Conservation (phyloP, 768 basidiomycete genomes). For the Roridomyces roridus region DNA sequence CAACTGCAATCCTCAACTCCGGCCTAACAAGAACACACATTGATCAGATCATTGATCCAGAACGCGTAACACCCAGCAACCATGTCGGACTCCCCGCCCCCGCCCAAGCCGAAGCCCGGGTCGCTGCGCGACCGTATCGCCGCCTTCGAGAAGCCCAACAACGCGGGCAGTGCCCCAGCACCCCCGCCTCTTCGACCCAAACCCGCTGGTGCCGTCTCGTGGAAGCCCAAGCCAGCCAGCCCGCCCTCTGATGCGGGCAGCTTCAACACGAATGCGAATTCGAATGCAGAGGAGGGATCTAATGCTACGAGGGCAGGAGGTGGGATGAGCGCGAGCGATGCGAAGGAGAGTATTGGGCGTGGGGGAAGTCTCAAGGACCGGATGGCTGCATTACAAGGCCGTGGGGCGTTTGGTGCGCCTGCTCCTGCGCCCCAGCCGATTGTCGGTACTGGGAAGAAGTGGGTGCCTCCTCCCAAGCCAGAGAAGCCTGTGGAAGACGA, state of each 20-base stretch:
- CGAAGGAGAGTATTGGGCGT: slow-evolving; percentile 83
- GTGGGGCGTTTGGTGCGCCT: slow-evolving; percentile 77
- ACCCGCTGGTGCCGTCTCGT: slow-evolving; percentile 62
- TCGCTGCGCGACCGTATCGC: slow-evolving; percentile 90
- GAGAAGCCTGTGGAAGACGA: slow-evolving; percentile 33
- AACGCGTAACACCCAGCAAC: slow-evolving; percentile 21
- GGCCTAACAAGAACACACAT: too few relatives aligned
- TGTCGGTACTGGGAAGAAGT: slow-evolving; percentile 72
- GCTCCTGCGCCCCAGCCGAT: slow-evolving; percentile 63
- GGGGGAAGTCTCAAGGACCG: slow-evolving; percentile 86
- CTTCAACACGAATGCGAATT: slow-evolving; percentile 18
- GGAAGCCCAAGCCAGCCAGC: slow-evolving; percentile 72
- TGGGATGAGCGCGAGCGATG: slow-evolving; percentile 85
- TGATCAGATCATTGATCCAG: too few relatives aligned
- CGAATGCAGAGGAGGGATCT: slow-evolving; percentile 29
- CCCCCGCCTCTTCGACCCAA: slow-evolving; percentile 67
- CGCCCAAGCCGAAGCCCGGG: slow-evolving; percentile 71
- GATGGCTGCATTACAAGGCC: slow-evolving; percentile 92
- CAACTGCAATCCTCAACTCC: too few relatives aligned
- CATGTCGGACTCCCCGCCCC: slow-evolving; percentile 67
- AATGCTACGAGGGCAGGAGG: slow-evolving; percentile 32
- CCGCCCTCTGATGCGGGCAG: slow-evolving; percentile 46
- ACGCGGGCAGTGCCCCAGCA: slow-evolving; percentile 46
- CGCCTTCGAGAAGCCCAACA: slow-evolving; percentile 78
- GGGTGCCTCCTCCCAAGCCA: slow-evolving; percentile 75